Base-by-base conservation (phyloP, 2,329 filamentous ascomycete genomes). In the Pseudogymnoascus sp. region DNA sequence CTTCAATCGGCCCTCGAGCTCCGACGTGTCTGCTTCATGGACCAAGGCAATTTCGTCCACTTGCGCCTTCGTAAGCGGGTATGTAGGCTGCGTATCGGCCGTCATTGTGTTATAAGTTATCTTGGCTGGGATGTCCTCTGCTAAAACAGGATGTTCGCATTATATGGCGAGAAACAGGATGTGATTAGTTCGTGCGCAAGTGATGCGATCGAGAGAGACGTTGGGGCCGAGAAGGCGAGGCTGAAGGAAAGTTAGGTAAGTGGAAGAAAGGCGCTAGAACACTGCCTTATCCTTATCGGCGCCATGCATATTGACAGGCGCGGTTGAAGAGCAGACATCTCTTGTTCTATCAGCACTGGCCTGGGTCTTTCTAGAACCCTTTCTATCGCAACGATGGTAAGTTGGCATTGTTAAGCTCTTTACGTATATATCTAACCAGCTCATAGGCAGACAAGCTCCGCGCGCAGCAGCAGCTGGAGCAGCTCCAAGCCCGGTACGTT, bases 401-500 rank as follows among this genome's bases (percentile, higher is more conserved):
- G 50, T 57, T 21, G 10, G 1, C n/a, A 13, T 21, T 57, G 17
- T 21, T 19, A 1, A 8, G 2, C 10, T 21, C 26, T 33, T 19
- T 57, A 8, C 19, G 26, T 33, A 57, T 33, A 33, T 2, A 57
- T 57, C 50, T 57, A 33, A 61, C 15, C 13, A 3, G 21, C 7
- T 10, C 40, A 53, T 59, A 87, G 95, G 95, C 95, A 77, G 95
- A 99, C 80, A 99, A 99, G 79, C 89, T 99, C 68, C 93, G 95
- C 74, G 95, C 91, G 9, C 91, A 96, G 71, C 95, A 99, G 78
- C 95, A 99, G 77, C 93, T 99, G 74, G 95, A 99, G 78, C 88
- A 92, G 68, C 89, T 97, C 17, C 95, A 99, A 78, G 88, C 93
- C 72, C 96, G 96, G 73, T 97, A 95, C 80, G 83, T 99, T 72